Percentiles rank a stretch among this genome's conserved stretches.
Evolutionary conservation across 1,139 yeast species (phyloP).

Genomic region (Pneumocystis wakefieldiae): DNA sequence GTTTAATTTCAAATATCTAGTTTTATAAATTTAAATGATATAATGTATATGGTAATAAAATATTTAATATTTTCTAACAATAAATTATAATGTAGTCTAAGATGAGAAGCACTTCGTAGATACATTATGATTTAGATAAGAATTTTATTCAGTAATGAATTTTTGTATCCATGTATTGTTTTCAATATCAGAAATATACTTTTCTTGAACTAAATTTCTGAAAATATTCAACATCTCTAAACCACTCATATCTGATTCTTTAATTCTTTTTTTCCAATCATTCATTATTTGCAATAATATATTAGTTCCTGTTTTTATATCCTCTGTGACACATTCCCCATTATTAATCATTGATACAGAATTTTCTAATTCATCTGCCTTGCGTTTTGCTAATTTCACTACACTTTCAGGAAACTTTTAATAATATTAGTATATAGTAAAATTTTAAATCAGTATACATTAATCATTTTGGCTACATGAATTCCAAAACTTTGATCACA

Average conservation of each 20-base stretch:
- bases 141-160: not conserved
- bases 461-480: constrained; percentile 73
- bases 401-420: constrained; percentile 76
- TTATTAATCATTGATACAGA: constrained; percentile 30
- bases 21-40: not conserved
- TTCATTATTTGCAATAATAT: constrained; percentile 34
- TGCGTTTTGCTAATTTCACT: constrained; percentile 85
- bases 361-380: constrained; percentile 75
- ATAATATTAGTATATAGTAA: constrained; percentile 21
- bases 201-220: constrained; percentile 17
- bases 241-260: constrained; percentile 26
- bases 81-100: not conserved
- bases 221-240: constrained; percentile 31
- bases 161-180: constrained; percentile 3
- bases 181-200: constrained; percentile 1
- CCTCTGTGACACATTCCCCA: constrained; percentile 14
- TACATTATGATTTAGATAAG: too few relatives aligned
- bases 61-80: not conserved
- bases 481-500: constrained; percentile 94
- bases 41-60: not conserved
- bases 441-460: not conserved
- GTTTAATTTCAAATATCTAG: not conserved
- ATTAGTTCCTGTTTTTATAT: constrained; percentile 23
- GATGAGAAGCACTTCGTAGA: not conserved
- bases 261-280: constrained; percentile 44